These are phyloP conservation scores for Lentinus tigrinus DNA, from an alignment of 768 basidiomycete genomes.

Conservation along the genomic window DNA sequence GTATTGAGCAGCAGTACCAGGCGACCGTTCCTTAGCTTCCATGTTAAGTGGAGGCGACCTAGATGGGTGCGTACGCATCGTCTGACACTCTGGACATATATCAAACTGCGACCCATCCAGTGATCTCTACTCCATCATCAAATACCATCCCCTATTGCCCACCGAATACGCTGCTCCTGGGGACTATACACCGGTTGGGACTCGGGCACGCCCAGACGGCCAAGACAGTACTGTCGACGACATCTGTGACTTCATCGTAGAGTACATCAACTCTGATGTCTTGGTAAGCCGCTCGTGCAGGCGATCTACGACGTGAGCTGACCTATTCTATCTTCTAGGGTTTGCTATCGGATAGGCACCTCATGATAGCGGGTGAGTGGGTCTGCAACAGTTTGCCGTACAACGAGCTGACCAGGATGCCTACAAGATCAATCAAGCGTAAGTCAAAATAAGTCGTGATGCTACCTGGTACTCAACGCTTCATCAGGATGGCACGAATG, in stretches of 20 bases:
- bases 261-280: slow-evolving; percentile 83
- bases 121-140: slow-evolving; percentile 65
- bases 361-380: slow-evolving; percentile 67
- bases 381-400: not conserved
- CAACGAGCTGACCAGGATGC: not conserved
- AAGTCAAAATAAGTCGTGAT: not conserved
- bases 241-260: slow-evolving; percentile 77
- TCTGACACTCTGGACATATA: too few species aligned
- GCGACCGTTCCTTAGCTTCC: slow-evolving; percentile 62
- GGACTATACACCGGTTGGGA: slow-evolving; percentile 40
- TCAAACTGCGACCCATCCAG: slow-evolving; percentile 42
- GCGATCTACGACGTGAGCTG: not conserved
- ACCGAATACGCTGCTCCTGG: slow-evolving; percentile 49
- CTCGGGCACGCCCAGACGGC: slow-evolving; percentile 13
- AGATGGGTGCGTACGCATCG: slow-evolving; percentile 59
- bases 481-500: slow-evolving; percentile 57
- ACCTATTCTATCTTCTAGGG: not conserved
- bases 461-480: not conserved
- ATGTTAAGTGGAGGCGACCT: slow-evolving; percentile 75
- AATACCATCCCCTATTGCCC: slow-evolving; percentile 54
- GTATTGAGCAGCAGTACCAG: slow-evolving; percentile 31
- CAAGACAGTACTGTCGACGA: slow-evolving; percentile 60
- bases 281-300: slow-evolving; percentile 45
- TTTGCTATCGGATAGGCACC: slow-evolving; percentile 51
- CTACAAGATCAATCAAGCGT: slow-evolving; percentile 70